A percentile compares a stretch with the other conserved stretches of the same genome.
These are phyloP conservation scores for Daphne laureola DNA, from an alignment of 441 rosid species.

Conservation along the genomic window DNA sequence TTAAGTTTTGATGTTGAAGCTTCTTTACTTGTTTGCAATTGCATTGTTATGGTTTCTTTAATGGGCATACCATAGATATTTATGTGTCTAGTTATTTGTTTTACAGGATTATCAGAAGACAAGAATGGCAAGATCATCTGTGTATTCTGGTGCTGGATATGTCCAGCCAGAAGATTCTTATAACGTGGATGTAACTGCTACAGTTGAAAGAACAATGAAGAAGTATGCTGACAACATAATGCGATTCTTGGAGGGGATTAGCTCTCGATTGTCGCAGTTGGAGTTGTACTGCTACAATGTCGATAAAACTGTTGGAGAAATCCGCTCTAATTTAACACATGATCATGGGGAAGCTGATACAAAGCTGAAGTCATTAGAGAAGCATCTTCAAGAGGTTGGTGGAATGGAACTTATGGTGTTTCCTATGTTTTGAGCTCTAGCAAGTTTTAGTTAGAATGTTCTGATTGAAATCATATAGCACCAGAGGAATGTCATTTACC, in stretches of 20 bases:
- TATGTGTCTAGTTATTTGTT: background rate
- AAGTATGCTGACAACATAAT: constrained; percentile 51
- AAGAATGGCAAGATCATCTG: constrained; percentile 54
- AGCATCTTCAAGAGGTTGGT: constrained; percentile 82
- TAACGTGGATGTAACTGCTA: constrained; percentile 41
- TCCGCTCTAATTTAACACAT: constrained; percentile 58
- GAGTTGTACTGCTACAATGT: constrained; percentile 80
- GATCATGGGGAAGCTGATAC: constrained; percentile 60
- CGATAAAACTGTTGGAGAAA: constrained; percentile 79
- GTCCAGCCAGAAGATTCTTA: constrained; percentile 71
- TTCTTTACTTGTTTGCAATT: too few species aligned
- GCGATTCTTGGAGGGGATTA: constrained; percentile 88
- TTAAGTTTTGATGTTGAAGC: too few species aligned
- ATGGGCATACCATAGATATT: background rate
- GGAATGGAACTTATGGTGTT: background rate
- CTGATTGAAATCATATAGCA: too few species aligned
- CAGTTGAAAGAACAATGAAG: constrained; percentile 71
- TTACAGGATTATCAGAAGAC: constrained; percentile 62
- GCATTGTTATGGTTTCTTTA: too few species aligned
- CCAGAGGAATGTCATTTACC: too few species aligned
- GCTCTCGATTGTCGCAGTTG: constrained; percentile 77
- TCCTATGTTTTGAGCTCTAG: background rate
- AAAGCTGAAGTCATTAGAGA: constrained; percentile 72
- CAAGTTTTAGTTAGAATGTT: too few species aligned
- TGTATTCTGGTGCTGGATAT: constrained; percentile 45